phyloP scores from a whole-genome alignment of 169 alveolate genomes.

The Plasmodium knowlesi region DNA sequence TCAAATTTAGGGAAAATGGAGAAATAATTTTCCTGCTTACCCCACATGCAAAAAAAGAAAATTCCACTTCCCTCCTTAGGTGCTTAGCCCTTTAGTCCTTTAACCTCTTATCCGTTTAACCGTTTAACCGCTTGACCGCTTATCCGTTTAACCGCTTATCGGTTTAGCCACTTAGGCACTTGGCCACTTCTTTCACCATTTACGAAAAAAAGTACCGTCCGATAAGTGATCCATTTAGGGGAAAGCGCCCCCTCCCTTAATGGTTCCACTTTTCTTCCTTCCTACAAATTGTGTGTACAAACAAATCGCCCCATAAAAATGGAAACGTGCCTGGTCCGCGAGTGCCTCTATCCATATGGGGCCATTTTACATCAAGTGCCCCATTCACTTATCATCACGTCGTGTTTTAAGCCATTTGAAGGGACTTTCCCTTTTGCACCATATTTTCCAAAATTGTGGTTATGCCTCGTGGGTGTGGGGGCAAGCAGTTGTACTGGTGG shows the following conservation, averaged over 20 bases:
- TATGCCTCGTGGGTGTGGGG: background rate
- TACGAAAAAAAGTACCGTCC: background rate
- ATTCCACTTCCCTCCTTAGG: background rate
- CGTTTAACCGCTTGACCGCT: background rate
- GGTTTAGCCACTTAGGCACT: background rate
- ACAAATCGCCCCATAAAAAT: background rate
- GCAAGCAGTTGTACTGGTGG: background rate
- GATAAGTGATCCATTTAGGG: background rate
- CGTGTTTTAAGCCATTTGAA: background rate
- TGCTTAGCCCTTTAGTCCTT: background rate
- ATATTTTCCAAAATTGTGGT: background rate
- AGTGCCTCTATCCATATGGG: background rate
- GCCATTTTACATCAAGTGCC: background rate
- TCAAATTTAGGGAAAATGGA: background rate
- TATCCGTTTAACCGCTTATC: too few species aligned
- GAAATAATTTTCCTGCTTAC: background rate
- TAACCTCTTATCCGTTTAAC: background rate
- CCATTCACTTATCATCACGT: background rate
- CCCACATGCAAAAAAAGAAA: background rate
- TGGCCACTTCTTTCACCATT: background rate
- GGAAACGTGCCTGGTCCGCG: background rate
- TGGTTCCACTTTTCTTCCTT: background rate
- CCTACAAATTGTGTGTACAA: background rate
- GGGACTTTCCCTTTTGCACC: background rate
- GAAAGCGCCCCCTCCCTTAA: background rate